Base-by-base conservation (phyloP, 2,329 filamentous ascomycete species). In the Fusarium mangiferae region DNA sequence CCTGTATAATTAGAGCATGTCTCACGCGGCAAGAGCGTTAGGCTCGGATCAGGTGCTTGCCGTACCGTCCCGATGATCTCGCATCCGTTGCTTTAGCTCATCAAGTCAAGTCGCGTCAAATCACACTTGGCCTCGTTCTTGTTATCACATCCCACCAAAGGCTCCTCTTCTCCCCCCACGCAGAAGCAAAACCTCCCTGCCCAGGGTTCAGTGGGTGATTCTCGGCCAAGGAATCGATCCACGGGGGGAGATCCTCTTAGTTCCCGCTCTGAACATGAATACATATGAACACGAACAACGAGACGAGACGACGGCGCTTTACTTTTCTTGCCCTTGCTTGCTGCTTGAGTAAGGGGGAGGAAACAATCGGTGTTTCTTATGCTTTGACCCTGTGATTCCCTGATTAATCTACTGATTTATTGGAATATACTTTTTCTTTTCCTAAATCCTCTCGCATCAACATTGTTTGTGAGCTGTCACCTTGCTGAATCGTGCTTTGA, bases 21-120 rank as follows among this genome's bases (percentile, higher is more conserved):
- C 68, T 70, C 52, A 68, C 68, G 54, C 68, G 49, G 55, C 30
- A 52, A 51, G 33, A 63, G 57, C 54, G 72, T 74, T 73, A 67
- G 71, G 71, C 66, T 63, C 71, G 71, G 71, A 52, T 73, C 70
- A 73, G 54, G 70, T 71, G 62, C 71, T 72, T 68, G 54, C 62
- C 68, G 65, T 69, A 57, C 66, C 67, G 67, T 74, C 71, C 67
- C 71, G 71, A 61, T 72, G 54, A 74, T 74, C 71, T 74, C 44
- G 71, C 71, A 74, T 57, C 71, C 58, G 66, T 55, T 38, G 56
- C 61, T 70, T 42, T 52, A 65, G 65, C 46, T 67, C 45, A 38
- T 44, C 26, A 30, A 33, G 35, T 33, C 30, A 33, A 26, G 35
- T 33, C 60, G 46, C 51, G 45, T 51, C 56, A 38, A 7, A 57